Base-by-base conservation (phyloP, 2,329 filamentous ascomycete genomes). In the Ophiostoma ips region DNA sequence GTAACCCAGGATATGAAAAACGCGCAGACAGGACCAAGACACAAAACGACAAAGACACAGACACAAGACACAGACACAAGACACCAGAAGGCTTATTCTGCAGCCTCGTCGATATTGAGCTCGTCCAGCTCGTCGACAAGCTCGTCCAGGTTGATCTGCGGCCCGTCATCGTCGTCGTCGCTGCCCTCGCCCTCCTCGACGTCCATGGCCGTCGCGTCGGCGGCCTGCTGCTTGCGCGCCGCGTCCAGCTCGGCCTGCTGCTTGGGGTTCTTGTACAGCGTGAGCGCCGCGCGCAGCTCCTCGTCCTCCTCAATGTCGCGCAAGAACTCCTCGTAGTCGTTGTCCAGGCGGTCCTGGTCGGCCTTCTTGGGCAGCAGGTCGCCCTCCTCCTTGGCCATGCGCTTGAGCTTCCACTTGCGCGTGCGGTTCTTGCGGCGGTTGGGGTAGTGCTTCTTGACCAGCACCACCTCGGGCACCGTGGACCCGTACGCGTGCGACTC, bases 401-500 rank as follows among this genome's bases (percentile, higher is more conserved):
- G 87, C 78, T 86, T 94, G 65, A 98, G 79, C 65, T 84, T 85
- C 92, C 92, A 98, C 73, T 86, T 86, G 58, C 94, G 81, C 66
- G 74, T 76, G 71, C 81, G 83, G 63, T 79, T 76, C 77, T 90
- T 94, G 72, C 84, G 82, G 59, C 86, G 80, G 52, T 68, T 68
- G 53, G 84, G 80, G 68, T 94, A 98, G 74, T 87, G 82, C 68
- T 98, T 98, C 87, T 94, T 96, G 64, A 98, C 87, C 3, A 98
- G 75, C 7, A 98, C 70, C 0, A 96, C 92, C 60, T 98, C 92
- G 0, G 92, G 92, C 50, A 98, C 85, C 3, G 75, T 80, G 3
- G 81, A 83, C 3, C 78, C 71, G 67, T 94, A 90, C 47, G 82
- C 79, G 64, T 79, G 79, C 49, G 82, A 87, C 47, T 76, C 68